Base-by-base conservation (phyloP, 2,329 filamentous ascomycete genomes). In the Anthostomella pinea region DNA sequence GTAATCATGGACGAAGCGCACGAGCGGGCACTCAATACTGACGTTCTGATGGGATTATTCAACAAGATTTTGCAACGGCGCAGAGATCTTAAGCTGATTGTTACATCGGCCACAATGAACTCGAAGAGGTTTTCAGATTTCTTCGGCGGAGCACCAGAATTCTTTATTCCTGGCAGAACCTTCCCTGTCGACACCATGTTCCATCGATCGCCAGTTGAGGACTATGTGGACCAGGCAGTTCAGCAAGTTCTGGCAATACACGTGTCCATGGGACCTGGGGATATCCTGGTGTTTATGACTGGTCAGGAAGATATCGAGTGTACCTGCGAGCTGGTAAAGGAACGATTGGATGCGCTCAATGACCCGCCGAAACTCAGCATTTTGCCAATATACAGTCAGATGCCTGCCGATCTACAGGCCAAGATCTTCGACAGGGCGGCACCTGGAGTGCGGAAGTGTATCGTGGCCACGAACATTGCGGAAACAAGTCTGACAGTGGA, bases 1-100 rank as follows among this genome's bases (percentile, higher is more conserved):
- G 89, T 98, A 54, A 98, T 98, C 64, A 98, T 98, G 93, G 93
- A 98, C 59, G 93, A 98, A 68, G 94, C 93, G 4, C 93, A 98
- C 73, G 93, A 98, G 64, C 79, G 93, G 61, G 91, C 93, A 1
- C 68, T 98, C 32, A 97, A 98, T 57, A 98, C 93, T 0, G 93
- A 98, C 62, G 91, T 98, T 13, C 69, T 98, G 10, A 95, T 98
- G 87, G 93, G 93, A 1, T 68, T 98, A 18, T 91, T 98, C 68
- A 98, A 97, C 63, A 98, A 98, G 65, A 91, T 98, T 4, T 68
- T 98, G 30, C 85, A 91, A 45, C 77, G 91, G 34, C 79, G 94
- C 42, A 79, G 89, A 54, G 93, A 98, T 56, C 70, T 98, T 30
- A 98, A 97, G 63, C 72, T 98, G 30, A 97, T 98, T 41, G 91